Evolutionary conservation across 306 rosid species (phyloP), one percentile per base, ranked within the genome.

Genomic region (Spatholobus suberectus): DNA sequence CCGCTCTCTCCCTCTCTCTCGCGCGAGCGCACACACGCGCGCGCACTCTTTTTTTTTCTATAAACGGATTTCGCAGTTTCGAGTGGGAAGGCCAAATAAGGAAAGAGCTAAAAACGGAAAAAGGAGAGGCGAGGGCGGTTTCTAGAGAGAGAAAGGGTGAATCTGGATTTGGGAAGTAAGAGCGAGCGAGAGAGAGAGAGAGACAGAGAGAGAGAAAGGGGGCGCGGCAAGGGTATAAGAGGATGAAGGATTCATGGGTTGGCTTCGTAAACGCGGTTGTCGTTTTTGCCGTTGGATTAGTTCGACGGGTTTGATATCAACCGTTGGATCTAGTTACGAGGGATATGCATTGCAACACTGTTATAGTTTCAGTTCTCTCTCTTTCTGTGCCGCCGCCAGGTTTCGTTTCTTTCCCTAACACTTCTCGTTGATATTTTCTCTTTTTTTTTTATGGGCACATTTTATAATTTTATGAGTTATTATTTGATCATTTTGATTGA

Each of bases 231-330:
- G 93, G 85, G 90, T 84, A 82, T 81, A 81, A 81, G 83, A 82
- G 78, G 91, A 89, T 73, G 97, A 90, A 86, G 91, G 87, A 75
- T 85, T 88, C 92, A 88, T 88, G 92, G 90, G 89, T 80, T 86
- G 76, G 84, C 85, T 76, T 88, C 81, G 88, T 55, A 78, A 82
- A 93, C 91, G 91, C 91, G 92, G 97, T 87, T 76, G 75, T 41
- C 8, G 18, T 75, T 20, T 2, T 0, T 5, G 27, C 91, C 93
- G 88, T 94, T 59, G 29, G 95, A 96, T 96, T 21, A 63, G 1
- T 14, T 23, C 43, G 15, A 7, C 21, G 44, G 24, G 66, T 63
- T 54, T 40, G 10, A 86, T 85, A 23, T 23, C 0, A 5, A 8
- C 89, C 94, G 91, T 93, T 78, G 57, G 90, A 91, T 80, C 43